Conservation (phyloP, 352 stramenopile genomes). For the Bremia lactucae region DNA sequence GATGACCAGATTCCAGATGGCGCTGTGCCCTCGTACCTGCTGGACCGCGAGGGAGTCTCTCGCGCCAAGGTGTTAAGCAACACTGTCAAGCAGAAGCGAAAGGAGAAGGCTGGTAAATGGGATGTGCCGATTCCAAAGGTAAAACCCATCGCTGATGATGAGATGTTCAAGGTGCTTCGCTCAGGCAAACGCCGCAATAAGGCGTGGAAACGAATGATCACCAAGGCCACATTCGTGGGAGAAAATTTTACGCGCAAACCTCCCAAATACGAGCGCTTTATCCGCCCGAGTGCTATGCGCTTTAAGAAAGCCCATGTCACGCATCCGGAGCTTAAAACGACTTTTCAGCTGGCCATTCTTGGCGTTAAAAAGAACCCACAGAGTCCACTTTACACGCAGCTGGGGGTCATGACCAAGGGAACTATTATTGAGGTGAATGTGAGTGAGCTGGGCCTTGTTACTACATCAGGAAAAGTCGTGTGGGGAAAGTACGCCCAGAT, state of each 20-base stretch:
- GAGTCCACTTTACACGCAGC: conserved; percentile 92
- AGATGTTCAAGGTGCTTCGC: conserved; percentile 99
- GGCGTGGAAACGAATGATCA: conserved; percentile 86
- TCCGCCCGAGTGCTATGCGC: conserved; percentile 95
- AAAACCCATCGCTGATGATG: conserved; percentile 98
- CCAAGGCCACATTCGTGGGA: conserved; percentile 96
- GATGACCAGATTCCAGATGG: conserved; percentile 95
- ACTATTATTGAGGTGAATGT: conserved; percentile 99
- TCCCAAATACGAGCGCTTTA: conserved; percentile 99
- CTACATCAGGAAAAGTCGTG: conserved; percentile 98
- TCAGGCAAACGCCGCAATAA: conserved; percentile 95
- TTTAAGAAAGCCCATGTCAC: conserved; percentile 99
- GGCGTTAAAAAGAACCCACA: conserved; percentile 99
- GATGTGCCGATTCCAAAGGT: conserved; percentile 98
- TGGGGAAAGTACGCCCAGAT: conserved; percentile 99
- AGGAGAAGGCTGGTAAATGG: conserved; percentile 99
- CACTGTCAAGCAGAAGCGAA: conserved; percentile 99
- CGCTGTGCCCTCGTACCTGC: conserved; percentile 96
- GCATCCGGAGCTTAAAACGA: conserved; percentile 99
- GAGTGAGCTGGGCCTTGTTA: conserved; percentile 98
- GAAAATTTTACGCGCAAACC: conserved; percentile 99
- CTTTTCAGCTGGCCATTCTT: conserved; percentile 99
- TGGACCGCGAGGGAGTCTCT: conserved; percentile 97
- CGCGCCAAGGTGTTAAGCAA: conserved; percentile 99
- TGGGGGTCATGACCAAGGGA: conserved; percentile 99